Evolutionary conservation across 148 eudicot genomes (phyloP).

Genomic region (Rhododendron ferrugineum): DNA sequence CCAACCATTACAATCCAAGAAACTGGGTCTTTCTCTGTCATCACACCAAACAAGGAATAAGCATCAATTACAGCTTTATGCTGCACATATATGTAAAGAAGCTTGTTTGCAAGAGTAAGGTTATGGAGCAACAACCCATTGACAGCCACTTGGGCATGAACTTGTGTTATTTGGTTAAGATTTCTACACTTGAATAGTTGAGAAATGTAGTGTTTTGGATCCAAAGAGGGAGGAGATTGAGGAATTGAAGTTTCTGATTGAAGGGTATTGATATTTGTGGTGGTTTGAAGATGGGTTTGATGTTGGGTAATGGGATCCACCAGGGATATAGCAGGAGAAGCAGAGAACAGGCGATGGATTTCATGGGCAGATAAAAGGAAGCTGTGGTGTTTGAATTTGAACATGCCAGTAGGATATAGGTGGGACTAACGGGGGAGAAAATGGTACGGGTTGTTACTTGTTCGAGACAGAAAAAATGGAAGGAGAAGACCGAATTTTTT

Average conservation of each 20-base stretch:
- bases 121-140: no score
- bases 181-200: constrained; percentile 20
- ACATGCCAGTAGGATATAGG: neutral
- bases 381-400: constrained; percentile 8
- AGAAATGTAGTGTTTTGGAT: constrained; percentile 6
- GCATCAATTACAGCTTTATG: no score
- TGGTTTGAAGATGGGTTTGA: neutral
- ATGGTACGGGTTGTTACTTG: no score
- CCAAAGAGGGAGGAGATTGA: neutral
- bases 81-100: no score
- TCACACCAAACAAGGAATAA: no score
- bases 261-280: neutral
- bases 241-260: constrained; percentile 1
- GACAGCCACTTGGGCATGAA: constrained; percentile 15
- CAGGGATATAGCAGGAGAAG: neutral
- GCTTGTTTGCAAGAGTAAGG: no score
- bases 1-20: no score
- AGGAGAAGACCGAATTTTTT: no score
- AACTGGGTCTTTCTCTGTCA: no score
- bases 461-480: no score
- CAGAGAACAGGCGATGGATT: neutral
- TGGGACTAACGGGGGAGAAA: no score
- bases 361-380: neutral
- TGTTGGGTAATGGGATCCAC: neutral
- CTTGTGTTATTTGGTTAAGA: constrained; percentile 18